Evolutionary conservation across 352 stramenopile species (phyloP), one percentile per base, ranked within the genome.

Genomic region (Globisporangium nagaii): DNA sequence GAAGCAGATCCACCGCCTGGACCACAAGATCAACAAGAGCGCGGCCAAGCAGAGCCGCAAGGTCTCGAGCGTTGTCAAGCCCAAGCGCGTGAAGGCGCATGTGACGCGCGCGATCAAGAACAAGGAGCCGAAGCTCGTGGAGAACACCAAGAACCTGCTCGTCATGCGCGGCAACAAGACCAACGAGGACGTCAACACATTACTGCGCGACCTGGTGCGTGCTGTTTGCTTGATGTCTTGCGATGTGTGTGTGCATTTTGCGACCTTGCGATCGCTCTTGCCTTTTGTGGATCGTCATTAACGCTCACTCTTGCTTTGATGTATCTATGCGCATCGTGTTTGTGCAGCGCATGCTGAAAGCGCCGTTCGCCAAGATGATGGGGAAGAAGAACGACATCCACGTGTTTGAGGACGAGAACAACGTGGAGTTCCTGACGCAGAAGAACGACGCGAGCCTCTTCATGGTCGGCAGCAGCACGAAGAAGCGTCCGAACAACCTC

Each of bases 361-460:
- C 86, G 45, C 88, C 87, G 12, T 74, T 91, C 50, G 73, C 75
- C 47, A 94, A 94, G 62, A 90, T 96, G 66, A 84, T 98, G 63
- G 73, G 65, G 47, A 96, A 96, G 71, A 96, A 97, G 63, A 96
- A 97, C 69, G 90, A 97, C 61, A 87, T 97, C 43, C 88, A 93
- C 66, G 88, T 94, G 48, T 98, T 98, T 53, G 92, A 98, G 35
- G 90, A 98, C 62, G 81, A 94, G 59, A 96, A 87, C 58, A 86
- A 84, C 57, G 68, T 97, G 22, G 92, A 98, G 69, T 97, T 98
- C 60, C 65, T 98, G n/a, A 87, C 81, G 56, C 68, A 93, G 58
- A 99, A 99, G 82, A 99, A 99, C 72, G 96, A 99, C 73, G 96
- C 89, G 59, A 88, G 90, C 22, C 69, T 99, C 3, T 99, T 99